Evolutionary conservation across 1,139 yeast genomes (phyloP).

Genomic region (Blastobotrys capitulatus): DNA sequence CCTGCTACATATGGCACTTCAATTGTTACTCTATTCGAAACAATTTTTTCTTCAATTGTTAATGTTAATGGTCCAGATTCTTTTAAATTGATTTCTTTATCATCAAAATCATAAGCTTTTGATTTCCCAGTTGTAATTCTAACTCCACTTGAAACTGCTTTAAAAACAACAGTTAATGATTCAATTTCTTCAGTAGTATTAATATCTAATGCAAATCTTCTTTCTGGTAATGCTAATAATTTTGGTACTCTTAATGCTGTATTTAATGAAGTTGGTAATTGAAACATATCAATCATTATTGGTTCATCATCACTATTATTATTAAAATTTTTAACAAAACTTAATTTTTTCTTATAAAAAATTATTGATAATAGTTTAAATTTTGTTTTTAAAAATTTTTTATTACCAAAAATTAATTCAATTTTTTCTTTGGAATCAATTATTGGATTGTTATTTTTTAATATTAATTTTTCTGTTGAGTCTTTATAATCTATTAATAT

Average conservation of each 20-base stretch:
- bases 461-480: slow-evolving; percentile 5
- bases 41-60: neutral
- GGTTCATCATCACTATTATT: slow-evolving; percentile 11
- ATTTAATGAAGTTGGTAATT: slow-evolving; percentile 21
- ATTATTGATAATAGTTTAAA: slow-evolving; percentile 24
- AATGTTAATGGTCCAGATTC: slow-evolving; percentile 6
- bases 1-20: slow-evolving; percentile 12
- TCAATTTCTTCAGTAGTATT: slow-evolving; percentile 15
- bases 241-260: slow-evolving; percentile 19
- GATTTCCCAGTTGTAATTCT: slow-evolving; percentile 9
- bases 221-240: slow-evolving; percentile 18
- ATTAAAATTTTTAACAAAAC: slow-evolving; percentile 23
- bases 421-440: neutral
- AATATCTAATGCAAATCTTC: slow-evolving; percentile 19
- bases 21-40: neutral
- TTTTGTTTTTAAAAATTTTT: slow-evolving; percentile 24
- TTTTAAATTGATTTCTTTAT: neutral
- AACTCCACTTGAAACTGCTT: slow-evolving; percentile 17
- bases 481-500: slow-evolving; percentile 6
- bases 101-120: neutral
- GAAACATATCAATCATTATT: slow-evolving; percentile 20
- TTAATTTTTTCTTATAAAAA: slow-evolving; percentile 23
- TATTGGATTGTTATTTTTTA: neutral
- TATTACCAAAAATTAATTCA: slow-evolving; percentile 9
- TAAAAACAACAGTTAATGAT: slow-evolving; percentile 15